Evolutionary conservation across 2,329 filamentous ascomycete genomes (phyloP).

Genomic region (Cercospora janseana): DNA sequence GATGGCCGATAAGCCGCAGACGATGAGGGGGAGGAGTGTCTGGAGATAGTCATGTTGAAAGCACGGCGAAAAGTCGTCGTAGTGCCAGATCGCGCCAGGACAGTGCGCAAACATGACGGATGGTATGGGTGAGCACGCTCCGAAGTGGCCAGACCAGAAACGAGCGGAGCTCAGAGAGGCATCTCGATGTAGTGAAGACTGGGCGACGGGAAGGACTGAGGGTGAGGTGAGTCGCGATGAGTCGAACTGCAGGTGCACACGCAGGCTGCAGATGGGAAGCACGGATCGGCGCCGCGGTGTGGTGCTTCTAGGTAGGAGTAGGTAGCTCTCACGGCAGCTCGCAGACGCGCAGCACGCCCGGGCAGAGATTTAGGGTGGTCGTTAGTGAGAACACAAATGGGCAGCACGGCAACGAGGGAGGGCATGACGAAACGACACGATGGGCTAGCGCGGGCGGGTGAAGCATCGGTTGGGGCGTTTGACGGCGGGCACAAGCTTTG

Average conservation of each 20-base stretch:
- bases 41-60: slow-evolving; percentile 72
- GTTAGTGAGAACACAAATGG: slow-evolving; percentile 7
- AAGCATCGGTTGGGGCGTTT: no score
- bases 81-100: slow-evolving; percentile 57
- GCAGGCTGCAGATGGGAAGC: slow-evolving; percentile 4
- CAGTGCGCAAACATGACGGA: slow-evolving; percentile 53
- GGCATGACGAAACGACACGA: slow-evolving; percentile 8
- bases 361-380: slow-evolving; percentile 5
- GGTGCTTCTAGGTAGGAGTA: slow-evolving; percentile 1
- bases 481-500: not conserved
- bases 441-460: not conserved
- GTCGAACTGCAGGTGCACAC: slow-evolving; percentile 6
- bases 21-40: slow-evolving; percentile 72
- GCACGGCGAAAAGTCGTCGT: slow-evolving; percentile 62
- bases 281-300: slow-evolving; percentile 6
- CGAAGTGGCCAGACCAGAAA: not conserved
- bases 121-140: slow-evolving; percentile 5
- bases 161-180: slow-evolving; percentile 12
- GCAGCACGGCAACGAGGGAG: slow-evolving; percentile 6
- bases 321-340: slow-evolving; percentile 5
- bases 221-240: slow-evolving; percentile 4
- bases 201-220: not conserved
- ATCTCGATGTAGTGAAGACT: slow-evolving; percentile 10
- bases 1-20: slow-evolving; percentile 68
- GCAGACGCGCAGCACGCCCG: slow-evolving; percentile 3